Base-by-base conservation (phyloP, 768 basidiomycete genomes). In the Xerocomellus amylosporus region DNA sequence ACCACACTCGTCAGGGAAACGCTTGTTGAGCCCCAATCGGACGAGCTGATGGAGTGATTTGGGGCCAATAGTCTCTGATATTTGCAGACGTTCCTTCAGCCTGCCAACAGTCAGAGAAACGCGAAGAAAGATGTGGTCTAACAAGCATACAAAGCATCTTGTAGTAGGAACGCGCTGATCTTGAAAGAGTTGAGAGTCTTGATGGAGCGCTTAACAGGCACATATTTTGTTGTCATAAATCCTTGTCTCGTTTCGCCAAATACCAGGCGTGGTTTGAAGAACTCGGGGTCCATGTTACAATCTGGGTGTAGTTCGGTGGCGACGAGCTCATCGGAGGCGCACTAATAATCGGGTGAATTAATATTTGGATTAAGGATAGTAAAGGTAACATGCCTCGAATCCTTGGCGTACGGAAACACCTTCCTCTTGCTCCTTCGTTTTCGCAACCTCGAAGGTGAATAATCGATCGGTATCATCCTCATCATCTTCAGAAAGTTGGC, bases 361-460 rank as follows among this genome's bases (percentile, higher is more conserved):
- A 31, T 26, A 7, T 19, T 12, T 8, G 6, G 1, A 42, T 36
- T 17, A 20, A 33, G 1, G 34, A 19, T 17, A 14, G 6, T 1
- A 9, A 38, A 17, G 12, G n/a, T 2, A 20, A 56, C 70, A 20
- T 54, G 79, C 83, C 53, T 65, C 68, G 56, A 83, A 83, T 8
- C 81, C 82, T n/a, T 66, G 67, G 22, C 73, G 70, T 14, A 68
- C 60, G 0, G 69, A 63, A 8, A 81, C 79, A 17, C 71, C 67
- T 63, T 85, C 83, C 46, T 81, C 80, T 58, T 84, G 81, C 52
- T 85, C 81, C 33, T 75, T 75, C 12, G 77, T 82, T 63, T 85
- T 81, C 2, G 73, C 69, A 3, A 85, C 83, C 45, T 81, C 77
- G 46, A 83, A 85, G 0, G 75, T 75, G 64, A 79, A 85, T 28